Conservation (phyloP, 352 stramenopile genomes). For the Phytopythium kandeliae region DNA sequence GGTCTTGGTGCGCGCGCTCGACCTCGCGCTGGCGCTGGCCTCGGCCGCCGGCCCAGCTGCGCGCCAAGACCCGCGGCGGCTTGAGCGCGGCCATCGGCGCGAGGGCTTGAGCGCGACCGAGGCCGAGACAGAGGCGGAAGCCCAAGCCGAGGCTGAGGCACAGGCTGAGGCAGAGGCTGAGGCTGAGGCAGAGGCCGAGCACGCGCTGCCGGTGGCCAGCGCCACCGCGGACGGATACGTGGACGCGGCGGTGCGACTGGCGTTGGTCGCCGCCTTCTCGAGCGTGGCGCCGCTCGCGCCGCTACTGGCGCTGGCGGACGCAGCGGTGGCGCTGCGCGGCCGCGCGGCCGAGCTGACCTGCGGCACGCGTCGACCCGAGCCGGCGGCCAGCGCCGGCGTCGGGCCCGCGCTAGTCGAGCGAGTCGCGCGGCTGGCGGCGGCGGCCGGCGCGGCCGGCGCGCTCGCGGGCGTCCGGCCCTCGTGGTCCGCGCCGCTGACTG, state of each 20-base stretch:
- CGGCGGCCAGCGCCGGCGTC: slow-evolving; percentile 14
- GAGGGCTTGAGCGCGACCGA: too few species aligned
- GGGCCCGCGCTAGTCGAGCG: too few species aligned
- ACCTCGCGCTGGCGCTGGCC: too few species aligned
- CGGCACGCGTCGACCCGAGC: slow-evolving; percentile 32
- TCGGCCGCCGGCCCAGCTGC: too few species aligned
- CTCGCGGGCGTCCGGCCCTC: slow-evolving; percentile 5
- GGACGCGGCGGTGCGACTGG: slow-evolving; percentile 35
- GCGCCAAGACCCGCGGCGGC: too few species aligned
- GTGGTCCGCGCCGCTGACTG: background rate
- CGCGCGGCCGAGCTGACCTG: slow-evolving; percentile 39
- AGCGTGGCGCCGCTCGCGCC: slow-evolving; percentile 30
- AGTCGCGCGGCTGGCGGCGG: slow-evolving; percentile 26
- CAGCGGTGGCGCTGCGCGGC: slow-evolving; percentile 29
- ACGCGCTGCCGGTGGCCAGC: slow-evolving; percentile 14
- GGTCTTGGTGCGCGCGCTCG: too few species aligned
- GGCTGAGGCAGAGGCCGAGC: slow-evolving; percentile 13
- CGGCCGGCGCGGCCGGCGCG: slow-evolving; percentile 16
- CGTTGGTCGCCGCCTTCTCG: slow-evolving; percentile 40
- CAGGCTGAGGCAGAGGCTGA: too few species aligned
- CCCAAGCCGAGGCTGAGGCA: too few species aligned
- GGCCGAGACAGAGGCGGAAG: too few species aligned
- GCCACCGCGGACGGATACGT: slow-evolving; percentile 34
- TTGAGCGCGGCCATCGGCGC: too few species aligned
- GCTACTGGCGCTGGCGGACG: slow-evolving; percentile 33